A percentile compares a stretch with the other conserved stretches of the same genome.
phyloP scores from a whole-genome alignment of 2,329 filamentous ascomycete genomes.

The Fusarium sublunatum region DNA sequence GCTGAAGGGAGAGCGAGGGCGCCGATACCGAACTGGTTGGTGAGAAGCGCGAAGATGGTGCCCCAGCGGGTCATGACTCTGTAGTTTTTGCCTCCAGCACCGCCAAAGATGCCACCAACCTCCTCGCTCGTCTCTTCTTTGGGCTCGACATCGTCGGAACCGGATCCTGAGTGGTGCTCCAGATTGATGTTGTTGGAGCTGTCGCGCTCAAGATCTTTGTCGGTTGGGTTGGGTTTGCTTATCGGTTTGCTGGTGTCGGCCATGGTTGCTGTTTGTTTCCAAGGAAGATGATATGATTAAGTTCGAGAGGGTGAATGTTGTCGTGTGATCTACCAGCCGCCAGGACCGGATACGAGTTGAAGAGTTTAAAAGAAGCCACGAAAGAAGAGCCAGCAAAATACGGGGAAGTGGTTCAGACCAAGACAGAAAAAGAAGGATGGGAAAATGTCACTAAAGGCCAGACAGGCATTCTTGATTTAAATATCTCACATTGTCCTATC shows the following conservation, averaged over 20 bases:
- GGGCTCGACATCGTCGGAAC: slow-evolving; percentile 10
- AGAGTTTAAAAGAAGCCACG: not conserved
- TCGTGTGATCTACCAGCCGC: not conserved
- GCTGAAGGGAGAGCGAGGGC: slow-evolving; percentile 76
- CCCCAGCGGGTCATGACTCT: slow-evolving; percentile 36
- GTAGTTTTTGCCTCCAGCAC: slow-evolving; percentile 34
- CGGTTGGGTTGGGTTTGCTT: not conserved
- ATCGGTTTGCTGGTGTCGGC: not conserved
- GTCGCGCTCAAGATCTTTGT: slow-evolving; percentile 6
- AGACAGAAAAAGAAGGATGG: not conserved
- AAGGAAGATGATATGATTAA: too few species aligned
- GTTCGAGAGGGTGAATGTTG: too few species aligned
- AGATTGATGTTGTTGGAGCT: not conserved
- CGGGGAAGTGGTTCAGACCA: not conserved
- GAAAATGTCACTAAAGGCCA: not conserved
- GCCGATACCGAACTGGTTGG: slow-evolving; percentile 43
- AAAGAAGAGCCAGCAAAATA: not conserved
- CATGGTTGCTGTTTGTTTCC: not conserved
- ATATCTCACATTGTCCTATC: slow-evolving; percentile 1
- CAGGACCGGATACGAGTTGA: not conserved
- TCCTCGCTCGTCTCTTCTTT: slow-evolving; percentile 16
- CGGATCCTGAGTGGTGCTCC: slow-evolving; percentile 8
- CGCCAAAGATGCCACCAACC: slow-evolving; percentile 22
- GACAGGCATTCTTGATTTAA: slow-evolving; percentile 4
- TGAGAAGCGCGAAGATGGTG: slow-evolving; percentile 36